phyloP scores from a whole-genome alignment of 2,329 filamentous ascomycete genomes.

The Blastomyces emzantsi region DNA sequence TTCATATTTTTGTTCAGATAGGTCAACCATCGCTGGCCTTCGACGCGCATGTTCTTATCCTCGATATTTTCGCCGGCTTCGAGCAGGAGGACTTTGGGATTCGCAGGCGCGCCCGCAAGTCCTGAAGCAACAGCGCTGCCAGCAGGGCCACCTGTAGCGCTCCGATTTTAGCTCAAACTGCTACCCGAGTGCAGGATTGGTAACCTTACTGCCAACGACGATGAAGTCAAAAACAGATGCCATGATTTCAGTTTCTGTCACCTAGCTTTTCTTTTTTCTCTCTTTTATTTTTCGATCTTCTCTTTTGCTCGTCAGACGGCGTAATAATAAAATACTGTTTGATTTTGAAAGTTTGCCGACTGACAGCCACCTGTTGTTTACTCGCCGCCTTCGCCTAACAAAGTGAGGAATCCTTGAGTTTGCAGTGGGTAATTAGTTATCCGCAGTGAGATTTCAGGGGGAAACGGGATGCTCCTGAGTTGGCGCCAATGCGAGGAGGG shows the following conservation, averaged over 20 bases:
- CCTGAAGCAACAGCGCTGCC: constrained; percentile 48
- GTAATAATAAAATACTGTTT: no score
- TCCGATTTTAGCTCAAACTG: background rate
- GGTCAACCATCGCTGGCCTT: constrained; percentile 49
- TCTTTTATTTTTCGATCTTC: background rate
- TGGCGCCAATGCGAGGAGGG: background rate
- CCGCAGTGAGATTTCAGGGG: background rate
- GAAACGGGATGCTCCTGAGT: background rate
- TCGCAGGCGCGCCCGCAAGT: constrained; percentile 41
- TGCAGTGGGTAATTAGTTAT: background rate
- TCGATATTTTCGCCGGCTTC: constrained; percentile 50
- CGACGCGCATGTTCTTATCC: constrained; percentile 40
- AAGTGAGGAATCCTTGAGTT: no score
- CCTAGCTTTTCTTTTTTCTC: background rate
- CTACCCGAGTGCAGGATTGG: background rate
- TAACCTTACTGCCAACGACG: constrained; percentile 32
- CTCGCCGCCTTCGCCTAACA: background rate
- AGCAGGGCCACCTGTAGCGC: constrained; percentile 46
- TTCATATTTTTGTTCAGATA: constrained; percentile 44
- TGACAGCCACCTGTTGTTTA: background rate
- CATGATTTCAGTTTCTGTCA: constrained; percentile 2
- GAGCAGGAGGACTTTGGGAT: constrained; percentile 49
- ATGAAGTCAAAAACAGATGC: constrained; percentile 27
- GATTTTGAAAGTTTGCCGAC: background rate
- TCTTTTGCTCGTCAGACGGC: no score